A percentile compares a stretch with the other conserved stretches of the same genome.
Conservation (phyloP, 257 asterid species). For the Petunia secreta region DNA sequence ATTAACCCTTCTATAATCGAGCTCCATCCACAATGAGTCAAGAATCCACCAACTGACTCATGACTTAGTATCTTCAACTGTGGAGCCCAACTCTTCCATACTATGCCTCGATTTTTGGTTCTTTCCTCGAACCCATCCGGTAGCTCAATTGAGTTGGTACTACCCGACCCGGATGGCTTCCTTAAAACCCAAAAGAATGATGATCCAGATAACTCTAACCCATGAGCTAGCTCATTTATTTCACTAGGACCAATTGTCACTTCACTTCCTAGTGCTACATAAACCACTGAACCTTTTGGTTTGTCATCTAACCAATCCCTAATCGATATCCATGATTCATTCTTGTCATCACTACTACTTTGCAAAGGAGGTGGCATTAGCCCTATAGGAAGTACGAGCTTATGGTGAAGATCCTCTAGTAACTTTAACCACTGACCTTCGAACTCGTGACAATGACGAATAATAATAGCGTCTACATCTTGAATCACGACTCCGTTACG, state of each 20-base stretch:
- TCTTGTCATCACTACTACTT: neutral
- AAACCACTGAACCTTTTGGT: slow-evolving; percentile 31
- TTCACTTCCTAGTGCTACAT: slow-evolving; percentile 51
- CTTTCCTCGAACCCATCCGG: slow-evolving; percentile 47
- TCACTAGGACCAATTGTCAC: slow-evolving; percentile 35
- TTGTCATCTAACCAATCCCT: slow-evolving; percentile 38
- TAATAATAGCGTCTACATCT: neutral
- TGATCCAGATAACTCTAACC: slow-evolving; percentile 44
- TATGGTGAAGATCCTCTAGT: neutral
- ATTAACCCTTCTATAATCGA: slow-evolving; percentile 46
- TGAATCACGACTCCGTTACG: slow-evolving; percentile 14
- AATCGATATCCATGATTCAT: slow-evolving; percentile 36
- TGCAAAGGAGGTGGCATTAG: slow-evolving; percentile 42
- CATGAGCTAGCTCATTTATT: slow-evolving; percentile 47
- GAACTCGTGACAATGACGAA: slow-evolving; percentile 29
- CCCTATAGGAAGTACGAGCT: neutral
- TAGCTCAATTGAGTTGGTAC: slow-evolving; percentile 7
- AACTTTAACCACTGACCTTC: slow-evolving; percentile 19
- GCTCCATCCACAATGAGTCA: slow-evolving; percentile 60
- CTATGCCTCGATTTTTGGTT: slow-evolving; percentile 40
- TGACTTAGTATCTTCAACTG: slow-evolving; percentile 52
- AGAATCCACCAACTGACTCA: slow-evolving; percentile 50
- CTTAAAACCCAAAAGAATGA: slow-evolving; percentile 52
- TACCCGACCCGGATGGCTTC: slow-evolving; percentile 17
- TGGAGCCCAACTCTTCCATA: slow-evolving; percentile 58